Evolutionary conservation across 768 basidiomycete genomes (phyloP).

Genomic region (Amanita pseudoporphyria): DNA sequence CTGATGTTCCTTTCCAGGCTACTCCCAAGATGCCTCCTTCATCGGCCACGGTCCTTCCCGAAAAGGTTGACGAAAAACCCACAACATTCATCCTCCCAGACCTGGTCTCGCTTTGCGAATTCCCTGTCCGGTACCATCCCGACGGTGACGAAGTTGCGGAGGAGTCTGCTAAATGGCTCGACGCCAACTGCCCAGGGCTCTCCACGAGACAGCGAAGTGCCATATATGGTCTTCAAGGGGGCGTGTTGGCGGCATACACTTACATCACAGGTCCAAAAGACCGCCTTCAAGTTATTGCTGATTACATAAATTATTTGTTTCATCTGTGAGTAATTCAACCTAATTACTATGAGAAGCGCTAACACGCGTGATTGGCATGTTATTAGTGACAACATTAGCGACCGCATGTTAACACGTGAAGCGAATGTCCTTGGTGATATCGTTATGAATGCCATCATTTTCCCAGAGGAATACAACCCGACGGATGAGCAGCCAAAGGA

Average conservation of each 20-base stretch:
- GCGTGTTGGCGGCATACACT: constrained; percentile 56
- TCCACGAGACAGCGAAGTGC: constrained; percentile 33
- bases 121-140: constrained; percentile 32
- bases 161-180: constrained; percentile 42
- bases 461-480: constrained; percentile 41
- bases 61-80: constrained; percentile 12
- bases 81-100: constrained; percentile 43
- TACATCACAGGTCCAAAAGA: constrained; percentile 47
- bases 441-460: constrained; percentile 65
- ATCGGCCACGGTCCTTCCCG: background rate
- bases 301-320: constrained; percentile 58
- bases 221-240: constrained; percentile 52
- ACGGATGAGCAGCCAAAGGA: constrained; percentile 31
- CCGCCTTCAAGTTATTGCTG: constrained; percentile 54
- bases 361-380: constrained; percentile 9
- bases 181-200: constrained; percentile 35
- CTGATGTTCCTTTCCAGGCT: background rate
- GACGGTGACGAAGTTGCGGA: constrained; percentile 36
- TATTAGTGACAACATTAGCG: constrained; percentile 61
- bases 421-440: constrained; percentile 49
- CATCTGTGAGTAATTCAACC: constrained; percentile 31
- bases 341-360: constrained; percentile 9
- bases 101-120: constrained; percentile 42
- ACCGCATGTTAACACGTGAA: constrained; percentile 63
- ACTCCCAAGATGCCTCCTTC: constrained; percentile 3